A percentile compares a stretch with the other conserved stretches of the same genome.
Evolutionary conservation across 169 alveolate genomes (phyloP).

Genomic region (Toxoplasma gondii): DNA sequence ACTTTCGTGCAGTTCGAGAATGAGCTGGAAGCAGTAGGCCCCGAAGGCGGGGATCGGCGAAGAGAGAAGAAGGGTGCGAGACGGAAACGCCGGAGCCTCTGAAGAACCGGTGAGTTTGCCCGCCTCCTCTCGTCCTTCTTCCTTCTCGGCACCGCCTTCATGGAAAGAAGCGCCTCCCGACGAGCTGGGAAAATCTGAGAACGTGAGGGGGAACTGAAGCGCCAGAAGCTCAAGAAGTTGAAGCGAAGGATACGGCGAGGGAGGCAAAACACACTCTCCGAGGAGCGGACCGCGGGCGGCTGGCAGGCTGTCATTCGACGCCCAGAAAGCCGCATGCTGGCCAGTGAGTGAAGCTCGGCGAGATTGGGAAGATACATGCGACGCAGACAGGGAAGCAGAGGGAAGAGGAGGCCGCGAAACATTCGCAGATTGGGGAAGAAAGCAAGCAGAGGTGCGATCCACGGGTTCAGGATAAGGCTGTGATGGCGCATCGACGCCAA

Average conservation of each 20-base stretch:
- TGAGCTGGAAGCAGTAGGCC: conserved; percentile 6
- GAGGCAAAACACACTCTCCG: background rate
- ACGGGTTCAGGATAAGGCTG: background rate
- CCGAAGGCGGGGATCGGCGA: background rate
- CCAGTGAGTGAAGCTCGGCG: background rate
- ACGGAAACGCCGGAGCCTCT: background rate
- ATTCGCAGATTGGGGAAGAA: background rate
- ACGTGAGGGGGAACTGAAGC: background rate
- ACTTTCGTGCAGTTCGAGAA: background rate
- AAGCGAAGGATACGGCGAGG: background rate
- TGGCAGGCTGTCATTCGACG: background rate
- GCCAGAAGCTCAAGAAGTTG: background rate
- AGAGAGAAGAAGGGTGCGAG: background rate
- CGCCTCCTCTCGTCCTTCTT: too few species aligned
- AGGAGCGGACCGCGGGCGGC: background rate
- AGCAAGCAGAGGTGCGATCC: background rate
- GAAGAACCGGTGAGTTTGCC: too few species aligned
- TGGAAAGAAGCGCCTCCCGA: background rate
- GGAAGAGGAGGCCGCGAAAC: background rate
- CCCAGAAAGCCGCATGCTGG: background rate
- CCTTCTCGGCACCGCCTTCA: too few species aligned
- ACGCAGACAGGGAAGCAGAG: background rate
- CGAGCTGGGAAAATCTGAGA: background rate
- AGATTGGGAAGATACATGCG: background rate
- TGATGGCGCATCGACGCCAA: too few species aligned